Base-by-base conservation (phyloP, 495 filamentous ascomycete genomes). In the Clohesyomyces aquaticus region DNA sequence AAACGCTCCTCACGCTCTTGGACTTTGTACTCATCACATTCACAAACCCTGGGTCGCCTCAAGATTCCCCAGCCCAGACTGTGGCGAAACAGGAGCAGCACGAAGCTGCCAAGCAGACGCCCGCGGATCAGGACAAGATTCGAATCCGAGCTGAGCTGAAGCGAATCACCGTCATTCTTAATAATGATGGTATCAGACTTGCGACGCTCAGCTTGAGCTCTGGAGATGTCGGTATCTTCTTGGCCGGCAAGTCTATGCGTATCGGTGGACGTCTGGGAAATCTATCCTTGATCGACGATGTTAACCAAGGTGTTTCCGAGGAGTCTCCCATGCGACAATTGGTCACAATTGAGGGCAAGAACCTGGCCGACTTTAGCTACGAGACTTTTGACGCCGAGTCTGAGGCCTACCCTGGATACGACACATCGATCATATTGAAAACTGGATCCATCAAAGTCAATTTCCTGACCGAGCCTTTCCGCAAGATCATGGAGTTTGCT, bases 21-120 rank as follows among this genome's bases (percentile, higher is more conserved):
- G 94, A 98, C 76, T 98, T 98, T 71, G 85, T 96, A 46, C 85
- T 98, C n/a, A 78, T 92, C 54, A 98, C 94, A 0, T 98, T 98
- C 71, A 89, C 94, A 4, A 90, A 87, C 67, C 86, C 87, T 23
- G 83, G 78, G 61, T 67, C 76, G n/a, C 26, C 51, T 8, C 61
- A 69, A 38, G 16, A 64, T 66, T 75, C 43, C 69, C 77, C 55
- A 70, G 78, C 55, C 74, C 78, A 66, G 65, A 71, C 66, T 61
- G 73, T 41, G 38, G 63, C 65, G 47, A 56, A 43, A 21, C 29
- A 57, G 59, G 66, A 71, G 25, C 58, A 71, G 16, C 61, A 70
- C 11, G 61, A 75, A 3, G 55, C 32, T 26, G 45, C 55, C 1
- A 16, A 77, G 9, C 48, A 60, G 70, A 73, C 43, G 41, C 42